Percentiles rank a stretch among this genome's conserved stretches.
Conservation (phyloP, 73 alveolate genomes). For the Tetrahymena borealis region DNA sequence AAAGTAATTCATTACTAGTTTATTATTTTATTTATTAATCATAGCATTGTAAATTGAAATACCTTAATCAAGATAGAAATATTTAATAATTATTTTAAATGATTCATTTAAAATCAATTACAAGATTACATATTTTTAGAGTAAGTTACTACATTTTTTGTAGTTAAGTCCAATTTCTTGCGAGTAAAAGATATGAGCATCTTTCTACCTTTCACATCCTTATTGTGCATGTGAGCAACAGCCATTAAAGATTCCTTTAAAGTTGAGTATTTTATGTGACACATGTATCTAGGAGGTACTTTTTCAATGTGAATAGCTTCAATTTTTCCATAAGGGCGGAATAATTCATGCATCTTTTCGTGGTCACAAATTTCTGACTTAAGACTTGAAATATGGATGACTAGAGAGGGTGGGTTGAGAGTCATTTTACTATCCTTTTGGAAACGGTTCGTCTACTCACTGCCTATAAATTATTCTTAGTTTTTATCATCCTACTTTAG, state of each 20-base stretch:
- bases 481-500: neutral
- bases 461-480: neutral
- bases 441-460: neutral
- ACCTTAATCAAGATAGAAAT: no score
- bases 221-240: neutral
- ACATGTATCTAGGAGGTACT: neutral
- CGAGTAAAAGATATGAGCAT: neutral
- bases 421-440: neutral
- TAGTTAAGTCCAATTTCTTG: neutral
- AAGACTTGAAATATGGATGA: neutral
- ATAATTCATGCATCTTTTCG: neutral
- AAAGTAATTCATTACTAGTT: no score
- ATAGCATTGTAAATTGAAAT: no score
- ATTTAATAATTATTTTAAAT: no score
- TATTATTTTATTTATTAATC: no score
- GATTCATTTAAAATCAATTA: neutral
- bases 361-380: neutral
- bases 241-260: neutral
- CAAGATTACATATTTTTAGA: neutral
- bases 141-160: neutral
- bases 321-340: neutral
- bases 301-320: neutral
- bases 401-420: neutral
- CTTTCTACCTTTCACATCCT: neutral
- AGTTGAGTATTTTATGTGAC: neutral